A percentile compares a stretch with the other conserved stretches of the same genome.
phyloP scores from a whole-genome alignment of 768 basidiomycete genomes.

The Asterophora lycoperdoides region DNA sequence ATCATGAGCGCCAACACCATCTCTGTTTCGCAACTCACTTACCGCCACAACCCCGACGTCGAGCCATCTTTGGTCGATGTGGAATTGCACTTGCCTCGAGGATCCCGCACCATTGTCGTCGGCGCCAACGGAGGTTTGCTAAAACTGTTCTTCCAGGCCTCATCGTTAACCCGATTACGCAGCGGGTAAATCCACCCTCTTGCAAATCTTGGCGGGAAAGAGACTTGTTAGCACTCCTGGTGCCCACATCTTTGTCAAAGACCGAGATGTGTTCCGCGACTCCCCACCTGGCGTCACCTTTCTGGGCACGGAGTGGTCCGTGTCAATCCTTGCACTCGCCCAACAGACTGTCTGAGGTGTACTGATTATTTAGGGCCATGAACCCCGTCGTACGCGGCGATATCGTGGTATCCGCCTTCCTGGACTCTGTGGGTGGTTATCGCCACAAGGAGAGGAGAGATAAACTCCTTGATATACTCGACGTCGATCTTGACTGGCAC shows the following conservation, averaged over 20 bases:
- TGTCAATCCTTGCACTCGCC: conserved; percentile 11
- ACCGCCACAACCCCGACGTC: conserved; percentile 40
- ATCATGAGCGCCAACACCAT: conserved; percentile 26
- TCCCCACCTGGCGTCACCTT: conserved; percentile 80
- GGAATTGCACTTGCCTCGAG: conserved; percentile 60
- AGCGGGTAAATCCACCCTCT: conserved; percentile 95
- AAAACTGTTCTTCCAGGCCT: conserved; percentile 8
- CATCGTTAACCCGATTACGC: conserved; percentile 13
- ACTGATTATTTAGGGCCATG: conserved; percentile 65
- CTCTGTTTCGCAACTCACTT: conserved; percentile 52
- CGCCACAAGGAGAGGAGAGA: conserved; percentile 88
- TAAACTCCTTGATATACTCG: conserved; percentile 81
- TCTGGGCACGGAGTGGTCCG: conserved; percentile 91
- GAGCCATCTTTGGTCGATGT: conserved; percentile 61
- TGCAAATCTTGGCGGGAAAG: conserved; percentile 93
- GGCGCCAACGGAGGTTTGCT: conserved; percentile 90
- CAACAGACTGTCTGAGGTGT: conserved; percentile 6
- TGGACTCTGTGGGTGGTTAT: conserved; percentile 98
- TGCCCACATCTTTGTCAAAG: conserved; percentile 69
- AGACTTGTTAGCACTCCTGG: conserved; percentile 53
- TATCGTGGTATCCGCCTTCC: conserved; percentile 86
- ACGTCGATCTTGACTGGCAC: conserved; percentile 94
- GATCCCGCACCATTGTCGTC: conserved; percentile 80
- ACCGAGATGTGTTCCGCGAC: conserved; percentile 84
- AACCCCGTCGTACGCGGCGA: conserved; percentile 95